Base-by-base conservation (phyloP, 371 early-diverging fungal species). In the Mucor irregularis region DNA sequence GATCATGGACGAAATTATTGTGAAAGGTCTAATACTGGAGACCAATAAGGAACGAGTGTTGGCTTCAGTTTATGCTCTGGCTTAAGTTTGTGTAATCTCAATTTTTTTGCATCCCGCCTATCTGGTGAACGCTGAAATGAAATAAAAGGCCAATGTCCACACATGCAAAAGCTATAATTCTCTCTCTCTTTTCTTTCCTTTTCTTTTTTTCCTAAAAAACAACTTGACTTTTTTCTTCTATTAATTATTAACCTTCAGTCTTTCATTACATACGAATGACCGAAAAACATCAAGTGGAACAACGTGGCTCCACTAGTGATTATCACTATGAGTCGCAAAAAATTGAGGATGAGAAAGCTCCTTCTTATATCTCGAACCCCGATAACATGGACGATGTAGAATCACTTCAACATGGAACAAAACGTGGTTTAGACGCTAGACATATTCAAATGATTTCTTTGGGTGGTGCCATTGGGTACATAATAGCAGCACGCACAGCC, bases 361-460 rank as follows among this genome's bases (percentile, higher is more conserved):
- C 44, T 38, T 53, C 61, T 35, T 53, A 60, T 14, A 17, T 19
- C n/a, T 53, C 61, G n/a, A 11, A 48, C 2, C 2, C 10, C 14
- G 26, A 48, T 4, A 29, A 31, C 21, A 40, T 45, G 11, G 54
- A 54, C 3, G 61, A 80, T 78, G 64, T 76, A 77, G 39, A 61
- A 14, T 22, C 47, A n/a, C 31, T 61, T 25, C 62, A 66, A 37
- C 8, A 44, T 4, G 62, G 62, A 30, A 65, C 59, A 8, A 71
- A 85, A 53, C 82, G 89, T 34, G 73, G 74, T 50, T 76, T 90
- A 49, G 75, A 74, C 51, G 81, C 85, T 39, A 78, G 91, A 43
- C 91, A 91, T 47, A 71, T 91, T 62, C 76, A 84, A 53, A 92
- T 92, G 91, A 91, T 92, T 52, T 85, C 88, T 21, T 78, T 87